A percentile compares a stretch with the other conserved stretches of the same genome.
Conservation (phyloP, 768 basidiomycete species). For the Leccinum fibrillosum region DNA sequence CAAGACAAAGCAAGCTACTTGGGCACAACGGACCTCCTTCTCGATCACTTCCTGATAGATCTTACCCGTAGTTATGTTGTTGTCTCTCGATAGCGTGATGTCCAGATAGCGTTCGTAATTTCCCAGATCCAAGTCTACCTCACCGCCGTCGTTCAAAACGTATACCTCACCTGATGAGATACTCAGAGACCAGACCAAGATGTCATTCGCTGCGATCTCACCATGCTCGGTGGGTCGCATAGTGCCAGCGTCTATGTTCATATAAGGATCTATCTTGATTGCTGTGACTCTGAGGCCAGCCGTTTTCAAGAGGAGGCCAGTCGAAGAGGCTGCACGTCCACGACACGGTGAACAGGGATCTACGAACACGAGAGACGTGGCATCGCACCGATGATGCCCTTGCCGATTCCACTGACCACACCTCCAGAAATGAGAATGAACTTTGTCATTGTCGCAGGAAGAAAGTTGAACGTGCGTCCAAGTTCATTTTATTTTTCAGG, state of each 20-base stretch:
- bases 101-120: constrained; percentile 99
- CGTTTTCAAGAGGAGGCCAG: constrained; percentile 92
- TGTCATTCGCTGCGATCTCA: constrained; percentile 36
- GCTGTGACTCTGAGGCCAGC: constrained; percentile 95
- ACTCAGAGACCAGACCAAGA: constrained; percentile 17
- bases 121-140: constrained; percentile 95
- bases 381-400: constrained; percentile 93
- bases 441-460: constrained; percentile 67
- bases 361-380: constrained; percentile 13
- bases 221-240: constrained; percentile 99
- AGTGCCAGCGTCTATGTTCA: constrained; percentile 99
- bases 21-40: constrained; percentile 72
- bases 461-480: background rate
- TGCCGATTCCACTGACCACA: constrained; percentile 98
- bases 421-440: constrained; percentile 96
- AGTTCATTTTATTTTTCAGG: background rate
- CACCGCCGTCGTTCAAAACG: constrained; percentile 96
- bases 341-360: constrained; percentile 19
- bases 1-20: background rate
- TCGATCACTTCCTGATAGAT: constrained; percentile 97
- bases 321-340: constrained; percentile 77
- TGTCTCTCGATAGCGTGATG: constrained; percentile 89
- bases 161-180: constrained; percentile 81
- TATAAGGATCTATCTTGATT: constrained; percentile 99
- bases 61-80: constrained; percentile 99